Evolutionary conservation across 2,329 filamentous ascomycete genomes (phyloP).

Genomic region (Didymella lethalis): DNA sequence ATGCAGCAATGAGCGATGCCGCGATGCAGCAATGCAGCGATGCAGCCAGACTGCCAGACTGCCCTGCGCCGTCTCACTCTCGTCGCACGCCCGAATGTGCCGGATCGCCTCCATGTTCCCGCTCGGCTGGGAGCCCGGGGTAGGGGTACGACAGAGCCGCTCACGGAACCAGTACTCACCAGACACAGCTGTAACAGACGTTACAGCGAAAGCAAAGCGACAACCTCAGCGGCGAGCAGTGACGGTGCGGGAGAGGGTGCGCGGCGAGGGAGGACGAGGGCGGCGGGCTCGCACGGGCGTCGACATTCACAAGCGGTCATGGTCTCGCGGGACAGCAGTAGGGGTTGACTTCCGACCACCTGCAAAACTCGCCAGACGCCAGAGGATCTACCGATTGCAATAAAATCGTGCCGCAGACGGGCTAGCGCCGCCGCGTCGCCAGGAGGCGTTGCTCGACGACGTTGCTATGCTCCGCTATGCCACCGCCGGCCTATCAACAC

Average conservation of each 20-base stretch:
- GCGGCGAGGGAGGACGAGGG: slow-evolving; percentile 7
- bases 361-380: slow-evolving; percentile 20
- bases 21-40: too few species aligned
- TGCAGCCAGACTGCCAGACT: too few species aligned
- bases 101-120: slow-evolving; percentile 11
- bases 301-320: slow-evolving; percentile 25
- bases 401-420: slow-evolving; percentile 19
- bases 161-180: slow-evolving; percentile 14
- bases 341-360: slow-evolving; percentile 16
- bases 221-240: slow-evolving; percentile 1
- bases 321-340: slow-evolving; percentile 20
- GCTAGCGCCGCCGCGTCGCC: slow-evolving; percentile 7
- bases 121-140: not conserved
- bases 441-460: slow-evolving; percentile 7
- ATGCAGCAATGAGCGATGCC: too few species aligned
- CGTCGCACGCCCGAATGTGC: slow-evolving; percentile 6
- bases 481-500: not conserved
- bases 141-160: slow-evolving; percentile 9
- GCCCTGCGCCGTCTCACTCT: slow-evolving; percentile 1
- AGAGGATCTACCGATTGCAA: slow-evolving; percentile 33
- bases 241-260: slow-evolving; percentile 16
- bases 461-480: slow-evolving; percentile 6
- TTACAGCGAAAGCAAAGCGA: slow-evolving; percentile 9
- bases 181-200: slow-evolving; percentile 15
- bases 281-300: slow-evolving; percentile 26